phyloP scores from a whole-genome alignment of 176 grass and related monocot genomes.

The Saccharum officinarum region DNA sequence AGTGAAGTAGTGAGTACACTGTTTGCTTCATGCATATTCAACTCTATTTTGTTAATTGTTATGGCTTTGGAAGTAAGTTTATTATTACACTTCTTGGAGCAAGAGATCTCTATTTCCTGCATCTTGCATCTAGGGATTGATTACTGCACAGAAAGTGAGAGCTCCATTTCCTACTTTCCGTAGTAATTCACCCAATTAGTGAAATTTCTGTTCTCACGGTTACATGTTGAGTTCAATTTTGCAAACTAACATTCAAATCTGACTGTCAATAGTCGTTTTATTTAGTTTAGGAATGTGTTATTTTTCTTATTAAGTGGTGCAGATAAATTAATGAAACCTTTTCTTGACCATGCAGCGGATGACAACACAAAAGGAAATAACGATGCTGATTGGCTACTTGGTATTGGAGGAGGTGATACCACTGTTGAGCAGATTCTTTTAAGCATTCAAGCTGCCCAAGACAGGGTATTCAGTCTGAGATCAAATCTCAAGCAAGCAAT shows the following conservation, averaged over 20 bases:
- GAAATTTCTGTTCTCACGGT: neutral
- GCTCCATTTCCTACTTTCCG: neutral
- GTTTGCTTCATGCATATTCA: neutral
- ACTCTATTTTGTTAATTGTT: neutral
- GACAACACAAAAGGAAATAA: slow-evolving; percentile 70
- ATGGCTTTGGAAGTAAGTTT: neutral
- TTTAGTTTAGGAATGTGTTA: neutral
- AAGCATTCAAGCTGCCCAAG: slow-evolving; percentile 76
- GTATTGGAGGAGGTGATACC: slow-evolving; percentile 56
- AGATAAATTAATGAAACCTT: slow-evolving; percentile 19
- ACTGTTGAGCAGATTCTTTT: slow-evolving; percentile 72
- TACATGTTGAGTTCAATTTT: neutral
- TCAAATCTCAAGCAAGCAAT: slow-evolving; percentile 58
- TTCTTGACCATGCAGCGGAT: slow-evolving; percentile 53
- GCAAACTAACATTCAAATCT: neutral
- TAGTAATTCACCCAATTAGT: slow-evolving; percentile 2
- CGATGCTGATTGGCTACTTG: slow-evolving; percentile 79
- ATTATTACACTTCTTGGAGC: neutral
- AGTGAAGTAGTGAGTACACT: neutral
- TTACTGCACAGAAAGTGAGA: neutral
- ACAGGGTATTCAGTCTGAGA: slow-evolving; percentile 57
- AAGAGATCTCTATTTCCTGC: neutral
- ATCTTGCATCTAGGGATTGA: neutral
- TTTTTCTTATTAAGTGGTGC: slow-evolving; percentile 16
- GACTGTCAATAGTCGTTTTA: neutral